These are phyloP conservation scores for Ganoderma resinaceum DNA, from an alignment of 1,284 basidiomycete genomes.

Conservation along the genomic window DNA sequence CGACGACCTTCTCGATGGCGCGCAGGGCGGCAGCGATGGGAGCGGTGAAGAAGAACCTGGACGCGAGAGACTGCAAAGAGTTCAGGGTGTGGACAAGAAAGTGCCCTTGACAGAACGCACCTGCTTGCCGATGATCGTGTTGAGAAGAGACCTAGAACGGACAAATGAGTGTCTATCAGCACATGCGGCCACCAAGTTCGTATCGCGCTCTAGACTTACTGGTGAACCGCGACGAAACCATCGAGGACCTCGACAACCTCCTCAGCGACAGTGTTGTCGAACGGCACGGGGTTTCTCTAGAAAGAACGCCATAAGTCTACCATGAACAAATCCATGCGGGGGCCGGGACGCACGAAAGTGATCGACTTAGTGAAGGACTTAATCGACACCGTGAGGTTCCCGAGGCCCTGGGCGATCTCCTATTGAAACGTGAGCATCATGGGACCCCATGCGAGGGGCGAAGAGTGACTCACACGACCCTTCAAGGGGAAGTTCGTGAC, in stretches of 20 bases:
- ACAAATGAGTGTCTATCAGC: too few relatives aligned
- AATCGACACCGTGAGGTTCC: not conserved
- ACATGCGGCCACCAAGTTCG: too few relatives aligned
- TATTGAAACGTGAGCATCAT: not conserved
- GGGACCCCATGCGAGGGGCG: not conserved
- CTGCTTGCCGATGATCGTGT: slow-evolving; percentile 7
- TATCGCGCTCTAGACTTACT: not conserved
- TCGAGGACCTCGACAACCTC: not conserved
- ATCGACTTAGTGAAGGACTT: not conserved
- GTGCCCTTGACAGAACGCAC: not conserved
- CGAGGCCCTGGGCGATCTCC: not conserved
- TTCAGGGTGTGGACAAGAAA: too few relatives aligned
- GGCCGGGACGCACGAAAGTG: not conserved
- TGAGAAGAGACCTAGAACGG: not conserved
- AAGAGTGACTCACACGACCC: not conserved
- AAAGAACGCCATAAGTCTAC: not conserved
- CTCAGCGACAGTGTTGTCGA: not conserved
- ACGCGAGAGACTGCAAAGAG: not conserved
- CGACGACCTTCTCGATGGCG: not conserved
- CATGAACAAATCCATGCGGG: too few relatives aligned
- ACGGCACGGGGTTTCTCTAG: not conserved
- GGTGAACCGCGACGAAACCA: slow-evolving; percentile 2
- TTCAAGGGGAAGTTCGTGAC: not conserved
- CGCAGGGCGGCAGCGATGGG: slow-evolving; percentile 8
- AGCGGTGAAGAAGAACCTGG: not conserved